A percentile compares a stretch with the other conserved stretches of the same genome.
phyloP scores from a whole-genome alignment of 1,139 yeast species.

The Diutina neorugosa region DNA sequence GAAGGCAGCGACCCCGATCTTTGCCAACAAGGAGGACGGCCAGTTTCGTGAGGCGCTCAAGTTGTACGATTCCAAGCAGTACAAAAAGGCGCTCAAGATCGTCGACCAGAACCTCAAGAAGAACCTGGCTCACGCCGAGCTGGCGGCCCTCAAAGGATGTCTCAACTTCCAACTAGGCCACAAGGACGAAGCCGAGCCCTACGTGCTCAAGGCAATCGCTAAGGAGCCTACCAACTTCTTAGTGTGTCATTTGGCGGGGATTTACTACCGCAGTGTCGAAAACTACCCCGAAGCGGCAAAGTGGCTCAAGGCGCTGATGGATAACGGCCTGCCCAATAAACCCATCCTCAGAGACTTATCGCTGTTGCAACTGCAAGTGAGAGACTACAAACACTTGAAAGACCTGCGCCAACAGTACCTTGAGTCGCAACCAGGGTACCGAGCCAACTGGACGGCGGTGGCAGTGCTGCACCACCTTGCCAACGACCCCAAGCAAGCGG shows the following conservation, averaged over 20 bases:
- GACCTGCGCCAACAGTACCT: slow-evolving; percentile 58
- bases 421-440: slow-evolving; percentile 68
- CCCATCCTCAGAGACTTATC: slow-evolving; percentile 78
- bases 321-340: slow-evolving; percentile 67
- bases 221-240: slow-evolving; percentile 51
- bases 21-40: slow-evolving; percentile 45
- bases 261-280: slow-evolving; percentile 60
- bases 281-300: slow-evolving; percentile 69
- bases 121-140: slow-evolving; percentile 65
- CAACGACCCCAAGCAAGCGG: slow-evolving; percentile 55
- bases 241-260: slow-evolving; percentile 78
- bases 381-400: slow-evolving; percentile 57
- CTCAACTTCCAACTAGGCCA: slow-evolving; percentile 41
- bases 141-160: slow-evolving; percentile 78
- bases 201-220: slow-evolving; percentile 47
- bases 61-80: slow-evolving; percentile 74
- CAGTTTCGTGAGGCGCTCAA: slow-evolving; percentile 74
- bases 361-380: slow-evolving; percentile 63
- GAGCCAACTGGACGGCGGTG: slow-evolving; percentile 87
- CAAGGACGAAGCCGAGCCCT: slow-evolving; percentile 51
- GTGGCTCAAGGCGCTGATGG: slow-evolving; percentile 68
- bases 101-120: slow-evolving; percentile 72
- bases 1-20: slow-evolving; percentile 16
- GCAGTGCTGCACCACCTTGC: slow-evolving; percentile 79
- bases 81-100: slow-evolving; percentile 71